These are phyloP conservation scores for Escovopsis sp. DNA, from an alignment of 2,329 filamentous ascomycete genomes.

Conservation along the genomic window DNA sequence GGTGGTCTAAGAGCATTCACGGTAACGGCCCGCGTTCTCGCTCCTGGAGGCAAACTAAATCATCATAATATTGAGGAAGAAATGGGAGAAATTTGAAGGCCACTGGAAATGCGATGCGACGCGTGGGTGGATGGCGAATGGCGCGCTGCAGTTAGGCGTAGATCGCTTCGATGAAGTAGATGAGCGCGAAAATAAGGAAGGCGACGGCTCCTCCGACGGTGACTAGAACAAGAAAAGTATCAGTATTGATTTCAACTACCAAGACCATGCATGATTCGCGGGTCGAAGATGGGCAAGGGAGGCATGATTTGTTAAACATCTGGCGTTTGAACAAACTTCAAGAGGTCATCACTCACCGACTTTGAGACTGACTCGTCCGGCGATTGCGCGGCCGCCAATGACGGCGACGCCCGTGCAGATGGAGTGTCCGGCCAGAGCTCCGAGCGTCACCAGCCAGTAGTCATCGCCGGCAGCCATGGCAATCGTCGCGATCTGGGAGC, in stretches of 20 bases:
- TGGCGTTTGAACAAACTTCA: too few relatives aligned
- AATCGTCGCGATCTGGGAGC: conserved; percentile 94
- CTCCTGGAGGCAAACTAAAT: not conserved
- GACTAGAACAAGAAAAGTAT: conserved; percentile 34
- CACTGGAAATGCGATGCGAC: not conserved
- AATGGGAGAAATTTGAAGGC: not conserved
- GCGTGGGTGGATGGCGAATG: not conserved
- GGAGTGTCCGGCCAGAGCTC: conserved; percentile 72
- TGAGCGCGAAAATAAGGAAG: conserved; percentile 80
- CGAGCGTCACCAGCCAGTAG: conserved; percentile 96
- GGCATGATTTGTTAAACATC: too few relatives aligned
- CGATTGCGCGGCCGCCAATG: conserved; percentile 80
- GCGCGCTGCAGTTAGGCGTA: conserved; percentile 25
- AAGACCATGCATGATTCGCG: too few relatives aligned
- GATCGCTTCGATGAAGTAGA: conserved; percentile 76
- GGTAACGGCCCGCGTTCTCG: not conserved
- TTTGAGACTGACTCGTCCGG: conserved; percentile 84
- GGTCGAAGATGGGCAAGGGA: too few relatives aligned
- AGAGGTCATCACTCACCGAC: conserved; percentile 54
- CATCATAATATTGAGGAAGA: not conserved
- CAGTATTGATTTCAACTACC: too few relatives aligned
- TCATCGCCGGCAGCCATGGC: conserved; percentile 97
- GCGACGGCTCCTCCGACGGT: conserved; percentile 82
- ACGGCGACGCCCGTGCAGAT: conserved; percentile 87
- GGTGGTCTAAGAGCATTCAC: too few relatives aligned